Evolutionary conservation across 495 filamentous ascomycete species (phyloP).

Genomic region (Penicillium silybi): DNA sequence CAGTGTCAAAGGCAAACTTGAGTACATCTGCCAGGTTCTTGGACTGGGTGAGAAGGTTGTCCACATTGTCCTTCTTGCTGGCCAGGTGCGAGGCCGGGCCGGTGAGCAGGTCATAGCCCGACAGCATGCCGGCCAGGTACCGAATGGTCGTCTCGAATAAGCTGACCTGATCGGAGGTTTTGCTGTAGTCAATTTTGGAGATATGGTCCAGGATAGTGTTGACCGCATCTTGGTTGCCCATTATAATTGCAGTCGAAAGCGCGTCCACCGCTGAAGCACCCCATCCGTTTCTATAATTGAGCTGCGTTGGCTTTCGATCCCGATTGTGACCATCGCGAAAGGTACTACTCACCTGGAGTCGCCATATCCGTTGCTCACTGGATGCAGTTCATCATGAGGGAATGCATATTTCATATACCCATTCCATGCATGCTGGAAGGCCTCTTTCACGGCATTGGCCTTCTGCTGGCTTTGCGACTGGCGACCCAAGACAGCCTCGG

Average conservation of each 20-base stretch:
- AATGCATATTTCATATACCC: constrained; percentile 79
- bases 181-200: constrained; percentile 62
- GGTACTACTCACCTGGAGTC: constrained; percentile 64
- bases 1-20: constrained; percentile 73
- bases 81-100: constrained; percentile 60
- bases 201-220: constrained; percentile 67
- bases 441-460: constrained; percentile 65
- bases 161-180: constrained; percentile 55
- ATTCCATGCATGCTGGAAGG: constrained; percentile 75
- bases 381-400: constrained; percentile 71
- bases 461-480: constrained; percentile 27
- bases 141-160: constrained; percentile 91
- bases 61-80: constrained; percentile 42
- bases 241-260: constrained; percentile 74
- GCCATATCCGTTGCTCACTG: constrained; percentile 57
- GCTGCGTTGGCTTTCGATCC: constrained; percentile 2
- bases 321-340: not conserved
- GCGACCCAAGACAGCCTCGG: constrained; percentile 5
- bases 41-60: constrained; percentile 62
- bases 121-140: constrained; percentile 75
- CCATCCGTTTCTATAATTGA: constrained; percentile 69
- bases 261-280: constrained; percentile 83
- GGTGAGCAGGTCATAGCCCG: constrained; percentile 76
- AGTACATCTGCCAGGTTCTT: constrained; percentile 65
- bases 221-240: constrained; percentile 65